phyloP scores from a whole-genome alignment of 805 yeast species.

The Cyberlindnera galapagoensis region DNA sequence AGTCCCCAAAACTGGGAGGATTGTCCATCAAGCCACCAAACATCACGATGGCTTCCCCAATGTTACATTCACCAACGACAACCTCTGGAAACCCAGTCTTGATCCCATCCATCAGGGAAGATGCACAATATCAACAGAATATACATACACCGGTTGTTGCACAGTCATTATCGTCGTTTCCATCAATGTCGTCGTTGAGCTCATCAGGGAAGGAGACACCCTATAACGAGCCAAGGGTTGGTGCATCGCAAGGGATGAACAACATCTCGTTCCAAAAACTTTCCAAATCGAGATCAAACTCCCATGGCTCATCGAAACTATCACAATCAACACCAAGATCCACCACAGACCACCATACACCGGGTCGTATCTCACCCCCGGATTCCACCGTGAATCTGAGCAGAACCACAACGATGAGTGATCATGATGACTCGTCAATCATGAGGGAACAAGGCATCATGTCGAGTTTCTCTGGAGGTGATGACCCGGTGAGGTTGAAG shows the following conservation, averaged over 20 bases:
- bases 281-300: slow-evolving; percentile 5
- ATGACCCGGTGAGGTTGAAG: slow-evolving; percentile 9
- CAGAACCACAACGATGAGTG: slow-evolving; percentile 1
- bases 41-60: slow-evolving; percentile 19
- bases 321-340: neutral
- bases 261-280: slow-evolving; percentile 1
- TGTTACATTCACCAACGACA: slow-evolving; percentile 20
- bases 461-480: slow-evolving; percentile 6
- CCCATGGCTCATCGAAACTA: slow-evolving; percentile 1
- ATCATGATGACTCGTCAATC: too few relatives aligned
- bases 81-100: slow-evolving; percentile 3
- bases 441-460: slow-evolving; percentile 2
- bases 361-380: neutral
- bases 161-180: slow-evolving; percentile 16
- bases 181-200: slow-evolving; percentile 20
- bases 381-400: slow-evolving; percentile 1
- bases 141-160: slow-evolving; percentile 3
- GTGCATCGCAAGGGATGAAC: too few relatives aligned
- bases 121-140: slow-evolving; percentile 3
- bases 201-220: slow-evolving; percentile 8
- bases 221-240: too few relatives aligned
- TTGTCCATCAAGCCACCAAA: slow-evolving; percentile 18
- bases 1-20: slow-evolving; percentile 5
- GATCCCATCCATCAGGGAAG: slow-evolving; percentile 17
- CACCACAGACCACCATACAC: too few relatives aligned